Percentiles rank a stretch among this genome's conserved stretches.
Evolutionary conservation across 2,329 filamentous ascomycete genomes (phyloP).

Genomic region (Exophiala dermatitidis): DNA sequence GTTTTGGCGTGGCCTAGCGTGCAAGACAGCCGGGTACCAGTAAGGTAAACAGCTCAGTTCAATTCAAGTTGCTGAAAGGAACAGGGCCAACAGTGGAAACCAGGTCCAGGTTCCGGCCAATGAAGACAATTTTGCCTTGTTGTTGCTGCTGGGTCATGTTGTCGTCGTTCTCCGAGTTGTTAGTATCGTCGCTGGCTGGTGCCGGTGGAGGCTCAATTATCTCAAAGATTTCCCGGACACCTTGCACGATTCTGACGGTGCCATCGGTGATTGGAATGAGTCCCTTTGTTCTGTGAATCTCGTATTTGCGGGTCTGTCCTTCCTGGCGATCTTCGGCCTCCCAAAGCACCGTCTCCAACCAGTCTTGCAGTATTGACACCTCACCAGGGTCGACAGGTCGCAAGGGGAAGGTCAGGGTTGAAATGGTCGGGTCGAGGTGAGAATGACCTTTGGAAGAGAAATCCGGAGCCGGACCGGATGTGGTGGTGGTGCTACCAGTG

Average conservation of each 20-base stretch:
- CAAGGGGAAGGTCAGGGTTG: constrained; percentile 67
- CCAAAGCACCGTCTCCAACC: constrained; percentile 81
- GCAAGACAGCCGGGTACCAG: too few relatives aligned
- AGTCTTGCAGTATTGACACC: constrained; percentile 63
- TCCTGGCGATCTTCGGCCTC: constrained; percentile 39
- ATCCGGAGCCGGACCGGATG: constrained; percentile 45
- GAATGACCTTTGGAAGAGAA: constrained; percentile 73
- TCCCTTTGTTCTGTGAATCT: constrained; percentile 85
- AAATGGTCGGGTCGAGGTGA: constrained; percentile 82
- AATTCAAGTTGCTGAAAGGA: background rate
- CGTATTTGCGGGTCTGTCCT: constrained; percentile 46
- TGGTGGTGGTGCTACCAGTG: background rate
- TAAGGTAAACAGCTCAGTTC: too few relatives aligned
- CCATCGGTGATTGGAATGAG: constrained; percentile 61
- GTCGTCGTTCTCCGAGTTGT: background rate
- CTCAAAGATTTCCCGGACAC: constrained; percentile 89
- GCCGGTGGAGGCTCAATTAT: constrained; percentile 54
- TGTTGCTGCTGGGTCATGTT: constrained; percentile 27
- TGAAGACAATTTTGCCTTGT: constrained; percentile 41
- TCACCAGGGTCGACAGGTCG: constrained; percentile 52
- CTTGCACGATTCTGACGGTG: constrained; percentile 70
- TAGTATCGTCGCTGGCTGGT: background rate
- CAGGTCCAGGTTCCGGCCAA: constrained; percentile 38
- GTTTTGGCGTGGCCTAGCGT: too few relatives aligned
- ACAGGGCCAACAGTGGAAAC: constrained; percentile 12